Evolutionary conservation across 2,329 filamentous ascomycete species (phyloP), one percentile per base, ranked within the genome.

Genomic region (Fonsecaea pedrosoi): DNA sequence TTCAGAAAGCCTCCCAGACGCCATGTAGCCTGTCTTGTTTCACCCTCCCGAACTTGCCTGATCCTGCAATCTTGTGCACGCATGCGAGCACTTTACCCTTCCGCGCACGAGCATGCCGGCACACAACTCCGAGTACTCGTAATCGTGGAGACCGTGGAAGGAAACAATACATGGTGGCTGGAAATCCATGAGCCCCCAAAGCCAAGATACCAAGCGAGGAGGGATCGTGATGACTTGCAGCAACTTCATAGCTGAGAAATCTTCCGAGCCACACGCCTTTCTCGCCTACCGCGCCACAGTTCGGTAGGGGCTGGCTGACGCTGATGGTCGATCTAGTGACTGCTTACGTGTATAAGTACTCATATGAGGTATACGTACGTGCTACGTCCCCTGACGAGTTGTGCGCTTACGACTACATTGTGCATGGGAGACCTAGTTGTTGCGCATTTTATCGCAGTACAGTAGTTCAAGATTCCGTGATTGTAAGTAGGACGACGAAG

Each of bases 21-120:
- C 54, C 57, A 38, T 48, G n/a, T 42, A 54, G 45, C 35, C 37
- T 38, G 35, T 61, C 54, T 50, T 18, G 66, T 68, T 68, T 65
- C 66, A 68, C 45, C 54, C 25, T 60, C 9, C 35, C 57, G 4
- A 18, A 18, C 42, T 10, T 58, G 40, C 32, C 13, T 8, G 40
- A 53, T 59, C 66, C 66, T 68, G 66, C 66, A 65, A 68, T 67
- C 54, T 67, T 21, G 59, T 1, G 34, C 18, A 18, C 55, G 30
- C 6, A 37, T 62, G 65, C 65, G 62, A 60, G 34, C 61, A 67
- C 61, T 67, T 64, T 62, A 62, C n/a, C 53, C 45, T 50, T 13
- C 9, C 32, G 42, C 25, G 15, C 50, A 40, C n/a, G 21, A 40
- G 54, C 38, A 35, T 3, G 15, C 40, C 40, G 18, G 40, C 15